These are phyloP conservation scores for Thraustochytrium striatum DNA, from an alignment of 352 stramenopile genomes.

Conservation along the genomic window DNA sequence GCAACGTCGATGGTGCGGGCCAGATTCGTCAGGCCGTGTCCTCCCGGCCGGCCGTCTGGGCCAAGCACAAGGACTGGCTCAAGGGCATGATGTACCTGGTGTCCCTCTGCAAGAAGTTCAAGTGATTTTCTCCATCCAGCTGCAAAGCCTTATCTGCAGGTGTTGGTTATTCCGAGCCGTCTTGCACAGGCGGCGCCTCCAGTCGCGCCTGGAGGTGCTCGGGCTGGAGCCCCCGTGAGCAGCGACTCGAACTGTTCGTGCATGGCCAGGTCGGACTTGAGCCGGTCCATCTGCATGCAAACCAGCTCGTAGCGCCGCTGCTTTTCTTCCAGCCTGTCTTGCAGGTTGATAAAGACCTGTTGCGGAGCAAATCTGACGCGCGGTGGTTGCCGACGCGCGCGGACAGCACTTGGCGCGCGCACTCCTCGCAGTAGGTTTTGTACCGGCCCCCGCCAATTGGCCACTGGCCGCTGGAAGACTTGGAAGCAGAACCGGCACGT, in stretches of 20 bases:
- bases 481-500: constrained; percentile 34
- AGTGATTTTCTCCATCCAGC: not conserved
- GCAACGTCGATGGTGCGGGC: not conserved
- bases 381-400: not conserved
- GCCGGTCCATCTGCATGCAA: not conserved
- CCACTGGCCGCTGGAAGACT: constrained; percentile 3
- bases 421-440: not conserved
- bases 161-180: too few relatives aligned
- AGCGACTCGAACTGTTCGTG: constrained; percentile 6
- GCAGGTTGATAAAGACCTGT: not conserved
- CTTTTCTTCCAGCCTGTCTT: not conserved
- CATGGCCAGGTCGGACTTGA: not conserved
- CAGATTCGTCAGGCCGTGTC: not conserved
- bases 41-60: constrained; percentile 1
- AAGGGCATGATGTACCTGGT: constrained; percentile 19
- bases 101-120: not conserved
- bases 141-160: too few relatives aligned
- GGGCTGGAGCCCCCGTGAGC: not conserved
- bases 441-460: not conserved
- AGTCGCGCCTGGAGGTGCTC: not conserved
- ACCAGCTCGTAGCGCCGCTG: not conserved
- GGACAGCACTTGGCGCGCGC: not conserved
- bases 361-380: not conserved
- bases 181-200: not conserved
- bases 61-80: constrained; percentile 44